Evolutionary conservation across 2,329 filamentous ascomycete genomes (phyloP).

Genomic region (Cladophialophora yegresii): DNA sequence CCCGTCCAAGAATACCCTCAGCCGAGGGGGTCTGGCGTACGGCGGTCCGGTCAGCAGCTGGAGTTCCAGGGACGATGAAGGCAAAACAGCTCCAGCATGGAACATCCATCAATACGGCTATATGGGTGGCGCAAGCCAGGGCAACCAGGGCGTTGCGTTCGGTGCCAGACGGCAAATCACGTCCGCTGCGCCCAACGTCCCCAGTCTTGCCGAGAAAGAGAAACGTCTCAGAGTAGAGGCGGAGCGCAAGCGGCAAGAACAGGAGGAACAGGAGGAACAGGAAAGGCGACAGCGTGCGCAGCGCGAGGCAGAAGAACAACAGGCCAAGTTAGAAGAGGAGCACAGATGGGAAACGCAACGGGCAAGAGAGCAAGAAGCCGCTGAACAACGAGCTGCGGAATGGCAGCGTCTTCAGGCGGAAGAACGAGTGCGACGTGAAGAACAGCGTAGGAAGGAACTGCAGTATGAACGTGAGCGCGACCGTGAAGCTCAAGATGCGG

Average conservation of each 20-base stretch:
- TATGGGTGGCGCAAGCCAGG: constrained; percentile 95
- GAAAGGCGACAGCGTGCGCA: constrained; percentile 53
- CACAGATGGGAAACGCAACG: constrained; percentile 50
- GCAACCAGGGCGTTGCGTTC: constrained; percentile 90
- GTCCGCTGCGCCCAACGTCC: constrained; percentile 73
- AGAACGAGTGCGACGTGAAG: constrained; percentile 51
- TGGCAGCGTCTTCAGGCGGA: constrained; percentile 54
- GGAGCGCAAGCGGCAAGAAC: constrained; percentile 57
- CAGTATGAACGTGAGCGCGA: constrained; percentile 68
- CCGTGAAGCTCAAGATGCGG: constrained; percentile 62
- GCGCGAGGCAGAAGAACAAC: constrained; percentile 54
- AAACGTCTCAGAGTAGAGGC: constrained; percentile 61
- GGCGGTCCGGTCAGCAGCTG: constrained; percentile 73
- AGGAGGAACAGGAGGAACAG: constrained; percentile 59
- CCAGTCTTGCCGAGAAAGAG: constrained; percentile 82
- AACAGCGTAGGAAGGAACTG: constrained; percentile 53
- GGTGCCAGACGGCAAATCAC: constrained; percentile 92
- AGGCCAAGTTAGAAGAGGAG: constrained; percentile 49
- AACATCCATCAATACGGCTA: constrained; percentile 99
- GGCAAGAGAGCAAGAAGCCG: constrained; percentile 47
- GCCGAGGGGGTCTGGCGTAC: constrained; percentile 41
- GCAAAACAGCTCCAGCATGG: constrained; percentile 83
- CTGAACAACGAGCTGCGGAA: constrained; percentile 53
- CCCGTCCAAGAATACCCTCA: constrained; percentile 56
- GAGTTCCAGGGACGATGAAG: constrained; percentile 83